Base-by-base conservation (phyloP, 192 early-diverging fungal species). In the Linderina pennispora region DNA sequence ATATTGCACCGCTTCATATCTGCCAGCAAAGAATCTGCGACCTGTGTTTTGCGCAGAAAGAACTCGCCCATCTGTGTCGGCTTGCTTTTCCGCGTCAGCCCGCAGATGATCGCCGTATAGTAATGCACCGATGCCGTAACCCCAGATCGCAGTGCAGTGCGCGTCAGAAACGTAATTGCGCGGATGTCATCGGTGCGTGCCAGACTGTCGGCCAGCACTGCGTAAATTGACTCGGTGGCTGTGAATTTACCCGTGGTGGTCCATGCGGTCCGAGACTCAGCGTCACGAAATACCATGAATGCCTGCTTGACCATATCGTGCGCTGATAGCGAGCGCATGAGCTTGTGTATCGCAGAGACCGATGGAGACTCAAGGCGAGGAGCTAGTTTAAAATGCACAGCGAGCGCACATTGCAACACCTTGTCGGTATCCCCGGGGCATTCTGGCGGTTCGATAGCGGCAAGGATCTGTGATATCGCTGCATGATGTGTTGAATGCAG, bases 31-130 rank as follows among this genome's bases (percentile, higher is more conserved):
- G 44, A 28, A 23, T 60, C 57, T 6, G 57, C 64, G 21, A 34
- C 13, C 1, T 43, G 48, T 20, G 50, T 31, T 2, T 53, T 51
- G 10, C 33, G 3, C 20, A 23, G 22, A 2, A 15, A 28, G 21
- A 43, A 18, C 36, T n/a, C 22, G 36, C 36, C 22, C 31, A 15
- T 28, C 14, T 16, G 17, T 33, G 24, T 15, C 44, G 10, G 32
- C 6, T 23, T 19, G 15, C 16, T 43, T 43, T 11, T 39, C 31
- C 26, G 16, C 8, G 36, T 31, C 15, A 67, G 53, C 5, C 57
- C 57, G 35, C 51, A 38, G n/a, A 67, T 47, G 21, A 67, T 42
- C 0, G 64, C 52, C 8, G 64, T 39, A 40, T 67, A 67, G 34
- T 60, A 60, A 14, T 28, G 39, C n/a, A 40, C 13, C 2, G 43